Evolutionary conservation across 2,329 filamentous ascomycete species (phyloP), one percentile per base, ranked within the genome.

Genomic region (Xylaria sp.): DNA sequence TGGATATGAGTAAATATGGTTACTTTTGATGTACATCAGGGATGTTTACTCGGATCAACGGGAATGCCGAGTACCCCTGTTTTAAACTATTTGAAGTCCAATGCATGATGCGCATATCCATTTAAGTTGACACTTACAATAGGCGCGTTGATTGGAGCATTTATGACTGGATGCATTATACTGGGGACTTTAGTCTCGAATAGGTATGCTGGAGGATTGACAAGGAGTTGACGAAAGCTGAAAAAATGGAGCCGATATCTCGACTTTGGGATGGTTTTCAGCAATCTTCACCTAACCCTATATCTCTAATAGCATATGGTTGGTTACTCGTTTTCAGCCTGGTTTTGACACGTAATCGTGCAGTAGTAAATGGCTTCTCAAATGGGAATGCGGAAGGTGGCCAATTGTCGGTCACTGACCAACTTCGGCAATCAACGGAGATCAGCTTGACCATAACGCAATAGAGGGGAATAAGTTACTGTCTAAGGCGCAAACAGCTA

Each of bases 111-210:
- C 52, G 12, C 5, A 55, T 32, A 20, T n/a, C n/a, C n/a, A 8
- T 12, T 32, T 52, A 18, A 13, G 12, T 48, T 48, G 12, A n/a
- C 48, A n/a, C 30, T 15, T 36, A 36, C 39, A 25, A 36, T 4
- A 55, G 12, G 32, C 10, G 10, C 32, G 23, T 50, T 65, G 55
- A 59, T 65, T 65, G 55, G 55, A 3, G 28, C 2, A 34, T 43
- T 36, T 10, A 5, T 3, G 12, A 30, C 23, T 39, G 39, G 7
- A 48, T 57, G 52, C 48, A 52, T 52, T 10, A 32, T n/a, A 3
- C 30, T 30, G 20, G 45, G 23, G 45, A 43, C 13, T n/a, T 20
- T 4, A 34, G 45, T 23, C 28, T 20, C 15, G n/a, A 30, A 55
- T 30, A 30, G 46, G 46, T 18, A 50, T 52, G 28, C 20, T 52